Conservation (phyloP, 2,329 filamentous ascomycete genomes). For the Cladosporium sp. region DNA sequence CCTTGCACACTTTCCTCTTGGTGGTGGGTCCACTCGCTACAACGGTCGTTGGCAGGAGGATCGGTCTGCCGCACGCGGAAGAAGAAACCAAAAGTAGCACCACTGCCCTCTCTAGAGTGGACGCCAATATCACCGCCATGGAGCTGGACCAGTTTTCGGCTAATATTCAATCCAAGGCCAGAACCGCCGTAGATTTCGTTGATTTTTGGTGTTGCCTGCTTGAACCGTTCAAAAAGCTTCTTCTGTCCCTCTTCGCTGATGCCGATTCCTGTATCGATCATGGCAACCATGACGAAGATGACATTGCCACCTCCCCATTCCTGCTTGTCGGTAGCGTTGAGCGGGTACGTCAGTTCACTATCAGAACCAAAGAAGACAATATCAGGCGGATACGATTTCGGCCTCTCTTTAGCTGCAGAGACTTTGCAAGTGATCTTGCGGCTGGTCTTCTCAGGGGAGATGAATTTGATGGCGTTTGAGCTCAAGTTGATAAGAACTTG, state of each 20-base stretch:
- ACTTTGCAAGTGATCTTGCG: constrained; percentile 28
- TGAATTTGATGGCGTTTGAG: constrained; percentile 34
- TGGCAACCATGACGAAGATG: constrained; percentile 46
- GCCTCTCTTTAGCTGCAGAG: constrained; percentile 29
- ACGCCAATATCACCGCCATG: constrained; percentile 50
- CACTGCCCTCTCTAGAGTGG: constrained; percentile 37
- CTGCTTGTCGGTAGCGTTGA: constrained; percentile 42
- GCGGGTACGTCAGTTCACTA: constrained; percentile 37
- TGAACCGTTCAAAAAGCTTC: constrained; percentile 46
- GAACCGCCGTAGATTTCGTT: constrained; percentile 45
- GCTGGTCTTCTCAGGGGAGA: constrained; percentile 26
- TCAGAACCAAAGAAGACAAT: constrained; percentile 46
- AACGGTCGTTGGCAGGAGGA: constrained; percentile 7
- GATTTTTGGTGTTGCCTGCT: constrained; percentile 38
- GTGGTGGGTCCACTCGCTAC: background rate
- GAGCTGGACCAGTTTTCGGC: constrained; percentile 46
- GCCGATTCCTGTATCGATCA: constrained; percentile 46
- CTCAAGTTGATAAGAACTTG: constrained; percentile 33
- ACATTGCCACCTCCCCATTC: constrained; percentile 45
- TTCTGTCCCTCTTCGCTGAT: constrained; percentile 43
- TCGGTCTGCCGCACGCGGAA: constrained; percentile 22
- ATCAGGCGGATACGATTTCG: constrained; percentile 45
- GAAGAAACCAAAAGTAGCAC: constrained; percentile 49
- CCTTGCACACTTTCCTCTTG: background rate
- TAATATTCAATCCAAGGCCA: constrained; percentile 49